A percentile compares a stretch with the other conserved stretches of the same genome.
Conservation (phyloP, 495 filamentous ascomycete genomes). For the Hypoxylon intermedium region DNA sequence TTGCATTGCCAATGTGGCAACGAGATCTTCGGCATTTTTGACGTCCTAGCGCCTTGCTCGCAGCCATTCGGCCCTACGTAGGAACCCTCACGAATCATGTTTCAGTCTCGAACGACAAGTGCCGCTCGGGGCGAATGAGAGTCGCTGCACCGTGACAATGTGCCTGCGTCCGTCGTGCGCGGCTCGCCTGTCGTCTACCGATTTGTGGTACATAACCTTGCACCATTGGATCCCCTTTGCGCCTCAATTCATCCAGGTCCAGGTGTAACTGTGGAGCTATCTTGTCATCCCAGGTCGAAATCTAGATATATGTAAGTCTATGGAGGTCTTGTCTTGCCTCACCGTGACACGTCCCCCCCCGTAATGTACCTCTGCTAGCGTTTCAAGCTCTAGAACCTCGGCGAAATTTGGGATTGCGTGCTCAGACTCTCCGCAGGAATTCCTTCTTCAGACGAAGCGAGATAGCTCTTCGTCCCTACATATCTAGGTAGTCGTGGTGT, state of each 20-base stretch:
- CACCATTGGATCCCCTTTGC: slow-evolving; percentile 27
- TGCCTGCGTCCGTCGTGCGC: slow-evolving; percentile 39
- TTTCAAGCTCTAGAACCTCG: slow-evolving; percentile 30
- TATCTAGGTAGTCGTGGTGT: background rate
- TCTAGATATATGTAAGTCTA: background rate
- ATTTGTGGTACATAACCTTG: slow-evolving; percentile 28
- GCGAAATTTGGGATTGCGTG: slow-evolving; percentile 9
- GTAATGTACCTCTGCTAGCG: no score
- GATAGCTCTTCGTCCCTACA: slow-evolving; percentile 8
- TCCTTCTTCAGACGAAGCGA: slow-evolving; percentile 7
- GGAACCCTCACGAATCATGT: slow-evolving; percentile 38
- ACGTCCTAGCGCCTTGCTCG: slow-evolving; percentile 38
- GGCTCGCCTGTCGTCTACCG: slow-evolving; percentile 40
- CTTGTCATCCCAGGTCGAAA: slow-evolving; percentile 25
- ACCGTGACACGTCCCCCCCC: no score
- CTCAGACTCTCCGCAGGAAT: slow-evolving; percentile 22
- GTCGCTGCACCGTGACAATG: slow-evolving; percentile 36
- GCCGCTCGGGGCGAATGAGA: slow-evolving; percentile 34
- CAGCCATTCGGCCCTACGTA: slow-evolving; percentile 40
- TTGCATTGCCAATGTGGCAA: slow-evolving; percentile 41
- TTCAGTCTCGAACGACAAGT: slow-evolving; percentile 38
- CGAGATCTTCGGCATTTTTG: slow-evolving; percentile 41
- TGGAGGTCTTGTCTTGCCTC: no score
- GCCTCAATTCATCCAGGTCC: slow-evolving; percentile 22
- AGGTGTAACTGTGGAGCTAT: slow-evolving; percentile 20